These are phyloP conservation scores for Pythium dissotocum DNA, from an alignment of 352 stramenopile species.

Conservation along the genomic window DNA sequence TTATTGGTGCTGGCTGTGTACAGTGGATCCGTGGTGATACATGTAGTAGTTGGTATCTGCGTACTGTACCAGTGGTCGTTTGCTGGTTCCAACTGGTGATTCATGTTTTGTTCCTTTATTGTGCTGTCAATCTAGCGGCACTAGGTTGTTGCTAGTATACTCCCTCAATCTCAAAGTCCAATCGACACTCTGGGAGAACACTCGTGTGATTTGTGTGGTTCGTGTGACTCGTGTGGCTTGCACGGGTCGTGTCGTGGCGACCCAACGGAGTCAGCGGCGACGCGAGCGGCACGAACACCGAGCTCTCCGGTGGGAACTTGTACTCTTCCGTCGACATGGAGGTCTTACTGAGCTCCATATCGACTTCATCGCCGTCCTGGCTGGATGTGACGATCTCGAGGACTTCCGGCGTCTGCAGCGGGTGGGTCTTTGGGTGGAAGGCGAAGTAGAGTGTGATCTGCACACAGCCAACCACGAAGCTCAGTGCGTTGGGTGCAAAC, in stretches of 20 bases:
- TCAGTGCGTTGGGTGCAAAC: conserved; percentile 50
- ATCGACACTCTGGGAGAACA: neutral
- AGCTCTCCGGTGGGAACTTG: neutral
- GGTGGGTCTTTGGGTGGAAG: conserved; percentile 50
- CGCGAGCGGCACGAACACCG: neutral
- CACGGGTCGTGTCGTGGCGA: neutral
- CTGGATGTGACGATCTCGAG: neutral
- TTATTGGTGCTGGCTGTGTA: no score
- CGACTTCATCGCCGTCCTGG: neutral
- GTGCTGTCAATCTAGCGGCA: no score
- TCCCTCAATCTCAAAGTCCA: neutral
- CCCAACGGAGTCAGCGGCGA: neutral
- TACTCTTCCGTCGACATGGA: neutral
- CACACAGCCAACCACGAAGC: conserved; percentile 30
- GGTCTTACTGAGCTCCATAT: neutral
- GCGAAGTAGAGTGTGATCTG: conserved; percentile 49
- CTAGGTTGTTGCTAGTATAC: neutral
- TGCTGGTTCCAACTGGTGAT: no score
- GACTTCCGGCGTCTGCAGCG: conserved; percentile 14
- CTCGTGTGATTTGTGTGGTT: no score
- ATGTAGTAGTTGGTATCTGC: no score
- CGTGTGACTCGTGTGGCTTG: neutral
- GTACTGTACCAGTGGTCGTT: no score
- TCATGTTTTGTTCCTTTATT: no score
- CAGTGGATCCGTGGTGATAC: no score